Base-by-base conservation (phyloP, 2,329 filamentous ascomycete species). In the Talaromyces sp. region DNA sequence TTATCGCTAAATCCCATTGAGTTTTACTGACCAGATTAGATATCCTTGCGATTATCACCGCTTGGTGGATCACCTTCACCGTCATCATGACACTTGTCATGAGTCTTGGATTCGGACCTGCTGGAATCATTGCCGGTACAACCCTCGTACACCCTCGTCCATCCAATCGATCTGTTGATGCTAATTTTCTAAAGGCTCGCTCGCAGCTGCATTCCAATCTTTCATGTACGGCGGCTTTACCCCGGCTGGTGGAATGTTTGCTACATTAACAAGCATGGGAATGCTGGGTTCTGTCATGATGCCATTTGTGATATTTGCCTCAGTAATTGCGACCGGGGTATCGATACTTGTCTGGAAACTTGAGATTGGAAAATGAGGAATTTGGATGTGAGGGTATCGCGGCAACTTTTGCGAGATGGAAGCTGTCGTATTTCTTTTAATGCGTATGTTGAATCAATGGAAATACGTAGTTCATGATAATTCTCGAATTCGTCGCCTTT, bases 21-120 rank as follows among this genome's bases (percentile, higher is more conserved):
- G 19, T 11, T 47, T 47, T 19, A 24, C 27, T 56, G 14, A 56
- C 22, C 8, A 13, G 3, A 11, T 59, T 41, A 59, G 56, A 59
- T 43, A 41, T 59, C 14, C 56, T 59, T 13, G 56, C 56, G 6
- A n/a, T 59, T 31, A 59, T 59, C 22, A 59, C 37, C 22, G 56
- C 56, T 39, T 59, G 56, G 56, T 22, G n/a, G 33, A 59, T 59
- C 14, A 59, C 56, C 10, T 59, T 59, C 22, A 59, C 56, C 35
- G n/a, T 59, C n/a, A 35, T 59, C 31, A 59, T 43, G 35, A 22
- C 24, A 10, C 11, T 59, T 37, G 19, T 59, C 13, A 39, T 43
- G 33, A 39, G 27, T 41, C 56, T 59, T 22, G 56, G 56, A 39
- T 59, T 59, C 41, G n/a, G 56, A 31, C 56, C 56, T 22, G 3